A percentile compares a stretch with the other conserved stretches of the same genome.
These are phyloP conservation scores for Ceratocystis huliohia DNA, from an alignment of 2,329 filamentous ascomycete genomes.

Conservation along the genomic window DNA sequence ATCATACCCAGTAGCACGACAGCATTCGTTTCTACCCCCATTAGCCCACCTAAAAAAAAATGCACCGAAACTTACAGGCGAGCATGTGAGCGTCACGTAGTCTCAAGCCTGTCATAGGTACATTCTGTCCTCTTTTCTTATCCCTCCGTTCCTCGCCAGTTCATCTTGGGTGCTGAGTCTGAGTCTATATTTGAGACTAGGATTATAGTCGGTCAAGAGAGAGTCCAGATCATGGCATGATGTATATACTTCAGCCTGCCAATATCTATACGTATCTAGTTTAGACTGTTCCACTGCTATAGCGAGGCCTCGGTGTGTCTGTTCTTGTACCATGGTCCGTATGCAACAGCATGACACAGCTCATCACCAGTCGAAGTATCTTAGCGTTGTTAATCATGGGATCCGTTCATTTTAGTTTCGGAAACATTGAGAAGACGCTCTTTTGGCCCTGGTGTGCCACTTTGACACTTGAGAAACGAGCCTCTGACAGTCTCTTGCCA, in stretches of 20 bases:
- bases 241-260: neutral
- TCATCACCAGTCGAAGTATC: neutral
- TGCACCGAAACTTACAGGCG: neutral
- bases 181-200: neutral
- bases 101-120: neutral
- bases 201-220: neutral
- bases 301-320: neutral
- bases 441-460: constrained; percentile 49
- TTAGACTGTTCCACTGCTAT: neutral
- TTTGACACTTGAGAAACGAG: constrained; percentile 52
- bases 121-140: neutral
- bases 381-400: neutral
- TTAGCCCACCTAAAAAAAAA: neutral
- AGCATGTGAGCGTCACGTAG: neutral
- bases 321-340: neutral
- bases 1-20: neutral
- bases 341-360: neutral
- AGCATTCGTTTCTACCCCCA: neutral
- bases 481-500: constrained; percentile 61
- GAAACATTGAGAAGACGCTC: constrained; percentile 47
- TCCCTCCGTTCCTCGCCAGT: neutral
- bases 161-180: neutral
- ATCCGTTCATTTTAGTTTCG: neutral
- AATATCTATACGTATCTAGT: no score
- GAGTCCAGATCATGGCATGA: neutral